Evolutionary conservation across 352 stramenopile species (phyloP).

Genomic region (Phytophthora ohioensis): DNA sequence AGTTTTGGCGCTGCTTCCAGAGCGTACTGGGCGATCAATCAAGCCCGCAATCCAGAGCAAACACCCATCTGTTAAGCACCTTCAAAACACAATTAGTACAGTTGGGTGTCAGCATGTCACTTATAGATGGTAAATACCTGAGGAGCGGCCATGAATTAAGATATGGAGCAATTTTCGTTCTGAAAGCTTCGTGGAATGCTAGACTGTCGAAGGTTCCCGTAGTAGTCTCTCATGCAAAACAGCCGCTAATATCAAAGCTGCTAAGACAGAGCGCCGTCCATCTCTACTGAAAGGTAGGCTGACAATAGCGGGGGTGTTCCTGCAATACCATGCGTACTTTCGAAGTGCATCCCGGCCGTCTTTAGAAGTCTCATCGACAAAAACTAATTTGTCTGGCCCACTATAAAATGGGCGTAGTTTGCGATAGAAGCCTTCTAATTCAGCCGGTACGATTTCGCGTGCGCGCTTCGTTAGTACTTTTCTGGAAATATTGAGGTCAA

Average conservation of each 20-base stretch:
- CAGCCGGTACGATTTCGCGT: neutral
- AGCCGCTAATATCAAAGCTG: neutral
- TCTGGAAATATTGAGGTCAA: conserved; percentile 14
- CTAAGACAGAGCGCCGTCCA: neutral
- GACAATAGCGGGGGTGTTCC: neutral
- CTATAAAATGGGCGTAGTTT: conserved; percentile 11
- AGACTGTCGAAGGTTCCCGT: neutral
- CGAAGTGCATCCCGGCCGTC: neutral
- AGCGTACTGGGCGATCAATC: conserved; percentile 5
- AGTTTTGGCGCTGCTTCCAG: neutral
- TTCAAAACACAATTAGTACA: too few relatives aligned
- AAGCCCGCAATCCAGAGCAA: neutral
- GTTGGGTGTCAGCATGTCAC: too few relatives aligned
- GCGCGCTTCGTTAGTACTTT: conserved; percentile 13
- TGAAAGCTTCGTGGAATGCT: neutral
- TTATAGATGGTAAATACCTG: too few relatives aligned
- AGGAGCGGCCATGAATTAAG: too few relatives aligned
- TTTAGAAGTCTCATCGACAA: conserved; percentile 3
- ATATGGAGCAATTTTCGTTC: too few relatives aligned
- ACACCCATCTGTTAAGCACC: too few relatives aligned
- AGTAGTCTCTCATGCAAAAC: neutral
- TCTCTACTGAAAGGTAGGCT: neutral
- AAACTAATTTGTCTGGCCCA: conserved; percentile 4
- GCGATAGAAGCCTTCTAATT: conserved; percentile 5
- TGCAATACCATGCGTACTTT: neutral